These are phyloP conservation scores for Maudiozyma serrabonitensis DNA, from an alignment of 805 yeast species.

Conservation along the genomic window DNA sequence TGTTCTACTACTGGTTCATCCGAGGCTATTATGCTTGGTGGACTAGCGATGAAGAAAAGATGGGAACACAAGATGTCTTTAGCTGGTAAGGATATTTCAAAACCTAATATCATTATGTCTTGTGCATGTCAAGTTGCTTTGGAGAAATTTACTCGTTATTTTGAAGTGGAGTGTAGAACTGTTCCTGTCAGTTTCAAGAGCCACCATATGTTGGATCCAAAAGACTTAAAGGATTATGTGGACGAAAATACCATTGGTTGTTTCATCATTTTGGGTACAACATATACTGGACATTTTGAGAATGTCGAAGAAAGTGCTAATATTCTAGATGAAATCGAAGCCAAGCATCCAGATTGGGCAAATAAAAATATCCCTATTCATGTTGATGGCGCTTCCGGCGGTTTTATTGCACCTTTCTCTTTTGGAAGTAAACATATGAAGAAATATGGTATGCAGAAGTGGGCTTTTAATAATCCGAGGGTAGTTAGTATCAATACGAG, in stretches of 20 bases:
- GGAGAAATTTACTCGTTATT: constrained; percentile 88
- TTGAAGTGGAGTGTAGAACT: constrained; percentile 79
- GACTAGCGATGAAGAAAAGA: constrained; percentile 79
- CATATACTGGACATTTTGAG: constrained; percentile 90
- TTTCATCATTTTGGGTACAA: constrained; percentile 80
- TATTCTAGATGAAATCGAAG: constrained; percentile 61
- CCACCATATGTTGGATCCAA: constrained; percentile 55
- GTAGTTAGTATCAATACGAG: constrained; percentile 82
- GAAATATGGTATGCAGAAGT: constrained; percentile 23
- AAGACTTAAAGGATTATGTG: constrained; percentile 48
- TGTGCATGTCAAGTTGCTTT: constrained; percentile 88
- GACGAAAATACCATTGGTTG: constrained; percentile 93
- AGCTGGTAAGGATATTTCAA: constrained; percentile 46
- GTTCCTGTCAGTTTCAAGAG: constrained; percentile 53
- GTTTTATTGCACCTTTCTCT: constrained; percentile 75
- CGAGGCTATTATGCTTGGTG: constrained; percentile 91
- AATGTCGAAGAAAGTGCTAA: constrained; percentile 51
- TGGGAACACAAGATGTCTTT: constrained; percentile 67
- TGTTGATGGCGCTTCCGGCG: constrained; percentile 92
- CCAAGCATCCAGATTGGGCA: constrained; percentile 20
- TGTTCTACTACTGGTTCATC: constrained; percentile 91
- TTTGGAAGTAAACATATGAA: constrained; percentile 50
- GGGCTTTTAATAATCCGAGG: constrained; percentile 76
- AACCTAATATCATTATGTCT: constrained; percentile 87
- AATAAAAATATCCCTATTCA: constrained; percentile 66